Conservation (phyloP, 176 grass and related monocot species). For the Triticum urartu region DNA sequence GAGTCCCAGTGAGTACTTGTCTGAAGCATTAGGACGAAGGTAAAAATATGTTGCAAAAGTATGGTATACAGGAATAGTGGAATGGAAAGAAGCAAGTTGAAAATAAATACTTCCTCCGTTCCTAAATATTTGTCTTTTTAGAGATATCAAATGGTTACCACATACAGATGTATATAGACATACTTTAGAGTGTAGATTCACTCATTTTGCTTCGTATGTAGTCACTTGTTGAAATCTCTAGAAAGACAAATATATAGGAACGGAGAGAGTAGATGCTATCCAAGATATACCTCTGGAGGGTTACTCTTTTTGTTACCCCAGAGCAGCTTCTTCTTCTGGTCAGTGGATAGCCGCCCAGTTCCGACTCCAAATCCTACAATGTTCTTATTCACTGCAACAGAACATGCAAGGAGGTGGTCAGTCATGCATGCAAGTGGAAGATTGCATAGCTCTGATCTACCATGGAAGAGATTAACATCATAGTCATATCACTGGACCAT, state of each 20-base stretch:
- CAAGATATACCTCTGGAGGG: conserved; percentile 55
- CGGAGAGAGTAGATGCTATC: not conserved
- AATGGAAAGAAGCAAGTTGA: not conserved
- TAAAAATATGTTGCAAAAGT: conserved; percentile 7
- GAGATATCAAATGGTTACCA: too few relatives aligned
- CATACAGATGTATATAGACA: too few relatives aligned
- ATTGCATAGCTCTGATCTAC: not conserved
- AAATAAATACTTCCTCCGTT: not conserved
- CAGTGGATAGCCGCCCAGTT: conserved; percentile 56
- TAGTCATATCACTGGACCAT: not conserved
- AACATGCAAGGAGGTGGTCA: not conserved
- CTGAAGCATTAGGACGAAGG: conserved; percentile 33
- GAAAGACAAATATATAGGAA: too few relatives aligned
- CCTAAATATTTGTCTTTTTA: too few relatives aligned
- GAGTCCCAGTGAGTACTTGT: conserved; percentile 68
- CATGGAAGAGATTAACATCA: not conserved
- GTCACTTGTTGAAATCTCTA: too few relatives aligned
- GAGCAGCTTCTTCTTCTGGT: conserved; percentile 96
- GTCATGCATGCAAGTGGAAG: conserved; percentile 10
- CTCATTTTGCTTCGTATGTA: too few relatives aligned
- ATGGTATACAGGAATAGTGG: conserved; percentile 2
- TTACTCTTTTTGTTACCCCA: conserved; percentile 93
- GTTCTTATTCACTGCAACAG: conserved; percentile 77
- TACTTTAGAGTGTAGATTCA: too few relatives aligned
- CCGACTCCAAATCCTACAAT: conserved; percentile 63